Evolutionary conservation across 2,329 filamentous ascomycete genomes (phyloP).

Genomic region (Fusarium ramigenum): DNA sequence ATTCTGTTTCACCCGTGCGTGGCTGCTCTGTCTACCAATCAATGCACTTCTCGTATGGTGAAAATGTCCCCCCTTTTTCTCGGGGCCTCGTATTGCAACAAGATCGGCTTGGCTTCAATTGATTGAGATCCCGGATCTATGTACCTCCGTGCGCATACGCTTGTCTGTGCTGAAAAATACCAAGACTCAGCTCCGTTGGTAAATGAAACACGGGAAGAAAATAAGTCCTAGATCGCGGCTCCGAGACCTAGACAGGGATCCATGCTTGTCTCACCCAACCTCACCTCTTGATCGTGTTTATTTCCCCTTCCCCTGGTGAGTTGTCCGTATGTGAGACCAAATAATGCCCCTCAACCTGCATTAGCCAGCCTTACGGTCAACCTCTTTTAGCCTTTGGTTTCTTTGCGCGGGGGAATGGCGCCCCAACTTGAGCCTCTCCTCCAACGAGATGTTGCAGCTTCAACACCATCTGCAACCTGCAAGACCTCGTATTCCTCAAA

Average conservation of each 20-base stretch:
- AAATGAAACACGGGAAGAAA: not conserved
- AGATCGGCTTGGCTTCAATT: not conserved
- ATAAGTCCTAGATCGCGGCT: not conserved
- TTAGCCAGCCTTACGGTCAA: slow-evolving; percentile 31
- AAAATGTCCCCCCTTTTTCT: not conserved
- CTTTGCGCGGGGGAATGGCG: not conserved
- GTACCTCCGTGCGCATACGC: slow-evolving; percentile 8
- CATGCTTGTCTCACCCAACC: slow-evolving; percentile 16
- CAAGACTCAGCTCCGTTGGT: not conserved
- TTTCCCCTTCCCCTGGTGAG: slow-evolving; percentile 4
- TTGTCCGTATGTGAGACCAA: not conserved
- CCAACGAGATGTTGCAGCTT: slow-evolving; percentile 25
- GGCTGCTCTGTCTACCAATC: slow-evolving; percentile 24
- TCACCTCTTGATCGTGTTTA: not conserved
- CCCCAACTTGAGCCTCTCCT: slow-evolving; percentile 21
- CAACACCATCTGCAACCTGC: slow-evolving; percentile 6
- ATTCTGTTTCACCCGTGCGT: slow-evolving; percentile 22
- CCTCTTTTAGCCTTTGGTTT: not conserved
- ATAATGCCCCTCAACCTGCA: slow-evolving; percentile 10
- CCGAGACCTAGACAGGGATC: not conserved
- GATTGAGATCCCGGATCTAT: not conserved
- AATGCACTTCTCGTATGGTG: slow-evolving; percentile 23
- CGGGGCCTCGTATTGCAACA: slow-evolving; percentile 12
- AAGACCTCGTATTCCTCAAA: slow-evolving; percentile 27
- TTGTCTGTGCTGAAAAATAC: not conserved